Conservation (phyloP, 2,329 filamentous ascomycete genomes). For the Sordariomycetes sp. region DNA sequence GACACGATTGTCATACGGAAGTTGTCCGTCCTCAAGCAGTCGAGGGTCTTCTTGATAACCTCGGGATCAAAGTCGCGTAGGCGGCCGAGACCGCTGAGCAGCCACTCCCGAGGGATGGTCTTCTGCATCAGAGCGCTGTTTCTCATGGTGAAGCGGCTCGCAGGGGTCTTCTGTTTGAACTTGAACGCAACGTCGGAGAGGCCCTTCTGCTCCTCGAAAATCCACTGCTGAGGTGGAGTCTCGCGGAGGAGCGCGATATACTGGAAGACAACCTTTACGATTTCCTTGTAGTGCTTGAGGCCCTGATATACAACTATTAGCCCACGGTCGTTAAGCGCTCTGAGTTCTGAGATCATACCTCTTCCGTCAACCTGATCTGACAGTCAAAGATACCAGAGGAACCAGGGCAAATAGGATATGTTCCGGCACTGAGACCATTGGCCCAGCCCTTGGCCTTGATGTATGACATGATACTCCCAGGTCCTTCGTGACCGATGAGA, state of each 20-base stretch:
- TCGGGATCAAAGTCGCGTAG: slow-evolving; percentile 71
- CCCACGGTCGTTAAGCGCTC: not conserved
- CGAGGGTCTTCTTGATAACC: slow-evolving; percentile 64
- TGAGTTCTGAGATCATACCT: slow-evolving; percentile 34
- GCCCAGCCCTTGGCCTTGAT: slow-evolving; percentile 87
- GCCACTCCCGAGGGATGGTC: slow-evolving; percentile 73
- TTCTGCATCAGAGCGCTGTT: slow-evolving; percentile 87
- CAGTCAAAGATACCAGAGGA: slow-evolving; percentile 68
- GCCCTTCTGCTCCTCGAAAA: slow-evolving; percentile 83
- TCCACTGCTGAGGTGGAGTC: slow-evolving; percentile 76
- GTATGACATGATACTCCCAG: slow-evolving; percentile 83
- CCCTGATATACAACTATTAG: slow-evolving; percentile 31
- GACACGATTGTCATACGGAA: slow-evolving; percentile 78
- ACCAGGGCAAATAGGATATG: slow-evolving; percentile 67
- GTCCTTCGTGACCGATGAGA: slow-evolving; percentile 84
- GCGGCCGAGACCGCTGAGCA: slow-evolving; percentile 70
- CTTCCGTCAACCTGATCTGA: slow-evolving; percentile 70
- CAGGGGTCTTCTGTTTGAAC: slow-evolving; percentile 86
- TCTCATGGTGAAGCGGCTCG: slow-evolving; percentile 79
- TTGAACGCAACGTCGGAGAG: slow-evolving; percentile 91
- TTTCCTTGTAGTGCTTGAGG: slow-evolving; percentile 68
- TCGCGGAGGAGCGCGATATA: slow-evolving; percentile 83
- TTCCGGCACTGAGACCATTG: slow-evolving; percentile 69
- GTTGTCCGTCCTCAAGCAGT: slow-evolving; percentile 74
- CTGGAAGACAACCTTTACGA: slow-evolving; percentile 77